phyloP scores from a whole-genome alignment of 2,329 filamentous ascomycete genomes.

The Neofusicoccum sp. region DNA sequence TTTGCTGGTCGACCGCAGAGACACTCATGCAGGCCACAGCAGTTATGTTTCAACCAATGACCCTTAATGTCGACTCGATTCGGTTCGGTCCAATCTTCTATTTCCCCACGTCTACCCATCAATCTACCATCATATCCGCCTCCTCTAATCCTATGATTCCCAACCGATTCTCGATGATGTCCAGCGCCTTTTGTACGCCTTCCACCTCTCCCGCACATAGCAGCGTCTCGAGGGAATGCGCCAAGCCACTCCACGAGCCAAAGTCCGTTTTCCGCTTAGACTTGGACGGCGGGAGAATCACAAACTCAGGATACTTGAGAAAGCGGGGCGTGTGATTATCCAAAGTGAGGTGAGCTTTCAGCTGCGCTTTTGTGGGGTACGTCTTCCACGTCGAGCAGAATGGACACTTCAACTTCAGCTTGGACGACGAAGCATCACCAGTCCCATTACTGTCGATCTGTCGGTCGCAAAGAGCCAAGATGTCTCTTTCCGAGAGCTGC shows the following conservation, averaged over 20 bases:
- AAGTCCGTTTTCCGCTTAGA: constrained; percentile 18
- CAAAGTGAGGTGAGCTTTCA: constrained; percentile 7
- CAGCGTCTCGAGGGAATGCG: constrained; percentile 20
- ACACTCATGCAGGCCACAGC: too few species aligned
- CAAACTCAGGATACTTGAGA: constrained; percentile 5
- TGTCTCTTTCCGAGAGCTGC: background rate
- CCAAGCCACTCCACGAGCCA: constrained; percentile 17
- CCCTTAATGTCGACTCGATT: too few species aligned
- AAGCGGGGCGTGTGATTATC: constrained; percentile 21
- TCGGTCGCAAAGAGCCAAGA: background rate
- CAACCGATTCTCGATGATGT: constrained; percentile 10
- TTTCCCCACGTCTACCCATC: background rate
- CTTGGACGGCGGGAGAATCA: constrained; percentile 17
- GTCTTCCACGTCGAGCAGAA: constrained; percentile 13
- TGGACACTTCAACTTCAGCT: constrained; percentile 6
- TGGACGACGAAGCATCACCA: background rate
- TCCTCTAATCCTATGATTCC: background rate
- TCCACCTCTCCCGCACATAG: constrained; percentile 19
- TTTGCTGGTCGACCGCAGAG: too few species aligned
- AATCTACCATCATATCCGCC: constrained; percentile 18
- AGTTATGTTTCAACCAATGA: too few species aligned
- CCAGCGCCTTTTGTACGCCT: constrained; percentile 19
- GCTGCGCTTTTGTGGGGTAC: constrained; percentile 2
- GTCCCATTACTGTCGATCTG: background rate
- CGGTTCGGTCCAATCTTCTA: background rate